phyloP scores from a whole-genome alignment of 108 stramenopile genomes.

The Skeletonema menzelii region DNA sequence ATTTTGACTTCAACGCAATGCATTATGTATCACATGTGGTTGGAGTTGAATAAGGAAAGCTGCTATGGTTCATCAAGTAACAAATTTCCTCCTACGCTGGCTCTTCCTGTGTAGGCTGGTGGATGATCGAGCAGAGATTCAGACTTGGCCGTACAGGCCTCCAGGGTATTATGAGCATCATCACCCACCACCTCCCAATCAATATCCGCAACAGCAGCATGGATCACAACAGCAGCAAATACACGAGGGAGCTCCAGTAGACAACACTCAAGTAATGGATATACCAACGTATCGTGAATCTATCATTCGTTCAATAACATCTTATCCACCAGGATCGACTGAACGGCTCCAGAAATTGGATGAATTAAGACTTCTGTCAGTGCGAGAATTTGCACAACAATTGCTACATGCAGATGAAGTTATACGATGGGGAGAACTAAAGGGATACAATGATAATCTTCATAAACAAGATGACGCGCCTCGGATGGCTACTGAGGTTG shows the following conservation, averaged over 20 bases:
- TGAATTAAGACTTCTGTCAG: slow-evolving; percentile 67
- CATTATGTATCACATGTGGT: background rate
- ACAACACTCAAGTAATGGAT: background rate
- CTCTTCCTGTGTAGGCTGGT: slow-evolving; percentile 77
- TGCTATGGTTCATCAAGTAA: slow-evolving; percentile 70
- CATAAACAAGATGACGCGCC: slow-evolving; percentile 15
- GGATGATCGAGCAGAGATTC: slow-evolving; percentile 73
- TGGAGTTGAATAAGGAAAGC: background rate
- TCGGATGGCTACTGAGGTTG: slow-evolving; percentile 26
- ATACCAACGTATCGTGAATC: slow-evolving; percentile 34
- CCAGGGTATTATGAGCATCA: slow-evolving; percentile 33
- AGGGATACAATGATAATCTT: slow-evolving; percentile 6
- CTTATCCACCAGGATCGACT: slow-evolving; percentile 74
- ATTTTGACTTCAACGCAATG: too few species aligned
- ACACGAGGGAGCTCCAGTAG: slow-evolving; percentile 5
- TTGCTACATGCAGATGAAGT: slow-evolving; percentile 52
- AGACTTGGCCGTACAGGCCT: slow-evolving; percentile 72
- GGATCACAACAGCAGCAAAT: slow-evolving; percentile 20
- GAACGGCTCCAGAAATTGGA: slow-evolving; percentile 70
- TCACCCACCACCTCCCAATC: background rate
- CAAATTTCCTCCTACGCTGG: slow-evolving; percentile 85
- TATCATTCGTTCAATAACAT: slow-evolving; percentile 60
- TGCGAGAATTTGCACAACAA: slow-evolving; percentile 50
- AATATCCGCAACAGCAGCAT: slow-evolving; percentile 21
- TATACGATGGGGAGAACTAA: slow-evolving; percentile 15